Conservation (phyloP, 257 asterid genomes). For the Ligustrum vulgare region DNA sequence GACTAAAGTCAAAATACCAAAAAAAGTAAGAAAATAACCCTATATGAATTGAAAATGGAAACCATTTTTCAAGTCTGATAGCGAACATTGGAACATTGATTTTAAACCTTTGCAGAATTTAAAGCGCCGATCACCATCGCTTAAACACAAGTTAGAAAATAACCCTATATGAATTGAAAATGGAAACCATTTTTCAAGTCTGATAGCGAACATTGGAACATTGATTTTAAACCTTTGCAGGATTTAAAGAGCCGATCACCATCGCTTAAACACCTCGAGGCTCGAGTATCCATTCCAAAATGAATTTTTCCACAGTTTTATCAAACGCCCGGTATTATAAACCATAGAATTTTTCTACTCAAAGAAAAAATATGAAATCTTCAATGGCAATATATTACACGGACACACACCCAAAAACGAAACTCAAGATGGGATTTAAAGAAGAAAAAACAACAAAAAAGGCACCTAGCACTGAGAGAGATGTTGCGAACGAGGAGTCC, state of each 20-base stretch:
- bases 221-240: too few species aligned
- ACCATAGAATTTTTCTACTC: neutral
- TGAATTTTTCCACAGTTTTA: neutral
- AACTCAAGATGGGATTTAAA: neutral
- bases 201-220: neutral
- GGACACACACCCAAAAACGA: neutral
- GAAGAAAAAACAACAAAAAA: neutral
- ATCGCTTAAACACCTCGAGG: neutral
- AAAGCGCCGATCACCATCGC: too few species aligned
- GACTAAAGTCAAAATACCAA: too few species aligned
- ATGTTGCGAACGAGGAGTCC: slow-evolving; percentile 95
- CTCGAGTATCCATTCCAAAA: neutral
- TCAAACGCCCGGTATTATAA: neutral
- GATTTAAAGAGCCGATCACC: too few species aligned
- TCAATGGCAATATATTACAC: neutral
- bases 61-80: neutral
- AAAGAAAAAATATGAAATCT: neutral
- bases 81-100: neutral
- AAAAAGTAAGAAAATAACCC: neutral
- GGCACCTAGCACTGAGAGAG: slow-evolving; percentile 73
- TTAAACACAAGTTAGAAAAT: too few species aligned
- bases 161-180: neutral
- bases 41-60: neutral
- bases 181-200: neutral
- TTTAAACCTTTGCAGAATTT: too few species aligned